Conservation (phyloP, 2,329 filamentous ascomycete genomes). For the Neoarthrinium moseri region DNA sequence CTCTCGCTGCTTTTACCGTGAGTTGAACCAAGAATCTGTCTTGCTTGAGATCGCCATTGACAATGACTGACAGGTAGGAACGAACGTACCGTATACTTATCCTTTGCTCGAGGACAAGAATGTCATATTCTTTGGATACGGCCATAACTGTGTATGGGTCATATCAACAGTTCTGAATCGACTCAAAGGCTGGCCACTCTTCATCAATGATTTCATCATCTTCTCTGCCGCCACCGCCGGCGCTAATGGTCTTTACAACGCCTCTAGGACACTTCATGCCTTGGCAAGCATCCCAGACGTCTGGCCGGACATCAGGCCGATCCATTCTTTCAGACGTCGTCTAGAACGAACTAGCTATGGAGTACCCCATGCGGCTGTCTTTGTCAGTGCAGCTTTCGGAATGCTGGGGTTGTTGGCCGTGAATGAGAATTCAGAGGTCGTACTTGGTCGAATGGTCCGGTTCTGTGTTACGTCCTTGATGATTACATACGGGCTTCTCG, state of each 20-base stretch:
- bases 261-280: conserved; percentile 40
- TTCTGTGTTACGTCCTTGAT: neutral
- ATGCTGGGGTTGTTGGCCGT: conserved; percentile 1
- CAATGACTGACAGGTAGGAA: no score
- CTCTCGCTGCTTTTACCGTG: conserved; percentile 37
- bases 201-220: conserved; percentile 44
- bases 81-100: conserved; percentile 36
- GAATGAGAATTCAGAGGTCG: neutral
- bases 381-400: neutral
- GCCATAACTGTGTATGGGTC: conserved; percentile 35
- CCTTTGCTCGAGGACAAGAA: conserved; percentile 10
- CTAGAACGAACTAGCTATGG: conserved; percentile 2
- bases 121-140: conserved; percentile 17
- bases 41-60: no score
- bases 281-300: conserved; percentile 37
- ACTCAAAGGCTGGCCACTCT: conserved; percentile 34
- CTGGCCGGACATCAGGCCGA: conserved; percentile 24
- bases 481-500: neutral
- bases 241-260: conserved; percentile 40
- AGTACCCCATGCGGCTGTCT: neutral
- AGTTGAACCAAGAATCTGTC: no score
- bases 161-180: conserved; percentile 34
- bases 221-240: conserved; percentile 41
- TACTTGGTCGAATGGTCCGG: neutral
- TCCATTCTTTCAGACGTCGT: neutral